Base-by-base conservation (phyloP, 495 filamentous ascomycete species). In the Astrothelium subdiscretum region DNA sequence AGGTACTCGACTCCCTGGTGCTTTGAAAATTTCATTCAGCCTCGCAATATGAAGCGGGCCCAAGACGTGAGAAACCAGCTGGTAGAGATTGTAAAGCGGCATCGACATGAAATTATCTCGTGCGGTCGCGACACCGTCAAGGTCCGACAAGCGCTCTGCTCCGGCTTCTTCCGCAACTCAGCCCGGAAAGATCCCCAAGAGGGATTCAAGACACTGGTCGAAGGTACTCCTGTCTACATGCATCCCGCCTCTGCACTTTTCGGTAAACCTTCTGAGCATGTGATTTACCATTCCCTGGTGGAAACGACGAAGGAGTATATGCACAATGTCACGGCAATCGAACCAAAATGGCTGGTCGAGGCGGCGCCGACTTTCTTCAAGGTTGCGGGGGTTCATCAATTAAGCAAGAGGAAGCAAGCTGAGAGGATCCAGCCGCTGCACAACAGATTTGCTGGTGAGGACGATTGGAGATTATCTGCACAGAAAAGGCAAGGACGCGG, bases 291-390 rank as follows among this genome's bases (percentile, higher is more conserved):
- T 65, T 84, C 80, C 0, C 75, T 98, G 40, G 88, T 97, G 0
- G 81, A 97, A 65, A 98, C 94, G 10, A 92, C 88, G 27, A 91
- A 95, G 76, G 94, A 98, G 75, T 98, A 97, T 74, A 97, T 98
- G 94, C 91, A 96, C 63, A 87, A 80, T 69, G 92, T 89, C 8
- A 95, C 90, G 0, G 81, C 81, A 3, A 97, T 98, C 66, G 94
- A 98, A 71, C 92, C 94, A 1, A 97, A 96, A 64, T 90, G 85
- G 85, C 78, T 87, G 32, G 92, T 97, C 11, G 91, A 95, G 63
- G 92, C 91, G 11, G 94, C 94, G 27, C 94, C 94, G 18, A 96
- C 90, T 0, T 97, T 97, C 81, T 98, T 98, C 82, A 96, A 96
- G 80, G 89, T 98, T 10, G 94, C 94, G 54, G 87, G 89, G 22